Evolutionary conservation across 495 filamentous ascomycete species (phyloP), one percentile per base, ranked within the genome.

Genomic region (Penicillium angulare): DNA sequence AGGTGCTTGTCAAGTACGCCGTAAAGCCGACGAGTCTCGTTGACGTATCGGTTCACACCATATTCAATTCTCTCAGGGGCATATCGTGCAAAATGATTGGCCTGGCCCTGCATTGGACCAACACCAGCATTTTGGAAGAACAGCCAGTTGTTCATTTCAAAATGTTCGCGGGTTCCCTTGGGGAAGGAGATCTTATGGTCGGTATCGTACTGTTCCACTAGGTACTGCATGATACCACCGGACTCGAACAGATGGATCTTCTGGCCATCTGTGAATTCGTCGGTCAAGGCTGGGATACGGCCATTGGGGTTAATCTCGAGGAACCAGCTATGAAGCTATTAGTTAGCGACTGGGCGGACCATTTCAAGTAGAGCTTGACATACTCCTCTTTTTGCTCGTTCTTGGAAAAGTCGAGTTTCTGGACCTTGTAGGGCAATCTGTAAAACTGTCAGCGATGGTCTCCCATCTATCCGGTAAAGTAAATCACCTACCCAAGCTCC

Each of bases 251-350:
- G 56, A 15, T 78, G 72, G 67, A 95, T 90, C 26, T 73, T 70
- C 57, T 86, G 75, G 48, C 90, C 89, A 63, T 93, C 86, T 1
- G 55, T 57, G 60, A 86, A 82, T 9, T 79, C 83, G 65, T 96
- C 92, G 20, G 87, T 92, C 20, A 97, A 57, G 13, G 92, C 92
- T n/a, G 92, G 92, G 58, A 96, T 95, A 49, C 92, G 89, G 57
- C 92, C 92, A 63, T 97, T 96, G 45, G 92, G 92, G 71, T 96
- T 96, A 68, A 97, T 93, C 31, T 82, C 83, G 33, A 95, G 79
- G 74, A 92, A 97, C 88, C 88, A 95, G 47, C 72, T 75, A 34
- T 12, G 22, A 1, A 42, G 16, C 29, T 3, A 27, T 47, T 36
- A 47, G 43, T 26, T 27, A 10, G 6, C 21, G 13, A 26, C 8